Evolutionary conservation across 192 early-diverging fungal species (phyloP), one percentile per base, ranked within the genome.

Genomic region (Dissophora ornata): DNA sequence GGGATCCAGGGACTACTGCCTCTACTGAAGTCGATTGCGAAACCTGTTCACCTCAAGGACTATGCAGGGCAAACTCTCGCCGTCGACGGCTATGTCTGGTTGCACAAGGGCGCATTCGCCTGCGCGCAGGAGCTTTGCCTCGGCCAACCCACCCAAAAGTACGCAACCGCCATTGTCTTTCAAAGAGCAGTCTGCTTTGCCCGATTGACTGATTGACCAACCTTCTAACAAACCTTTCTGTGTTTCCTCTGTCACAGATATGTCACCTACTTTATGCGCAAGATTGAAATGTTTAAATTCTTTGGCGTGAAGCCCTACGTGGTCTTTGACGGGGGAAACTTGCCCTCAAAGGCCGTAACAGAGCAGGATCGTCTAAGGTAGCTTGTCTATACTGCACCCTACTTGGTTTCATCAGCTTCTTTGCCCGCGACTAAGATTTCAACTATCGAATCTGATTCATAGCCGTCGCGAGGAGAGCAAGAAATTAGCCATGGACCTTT

Each of bases 71-170:
- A 82, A 40, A 86, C 83, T 15, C 81, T 99, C 0, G 98, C 90
- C 1, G 87, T 99, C 11, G 98, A 99, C 79, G 93, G 92, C 1
- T 97, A 98, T 74, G 92, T 95, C 4, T 99, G 98, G 98, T 90
- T 99, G 13, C 94, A 98, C 81, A 84, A 87, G 44, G 96, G 92
- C 15, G 93, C 93, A 5, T 92, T 94, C 57, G 67, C 90, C 3
- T 99, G 98, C 61, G 93, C 95, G 0, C 64, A 85, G 19, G 96
- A 98, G 12, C 81, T 98, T 7, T 87, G 85, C 19, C 79, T 86
- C 13, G 88, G 85, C 25, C 64, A 85, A n/a, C 80, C 83, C 7
- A 97, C 96, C 2, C 80, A 82, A 45, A 90, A 83, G 93, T 94
- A 79, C 19, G 46, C 66, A 13, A 0, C 28, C 38, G 36, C 4